Base-by-base conservation (phyloP, 2,329 filamentous ascomycete species). In the Fusarium setosum region DNA sequence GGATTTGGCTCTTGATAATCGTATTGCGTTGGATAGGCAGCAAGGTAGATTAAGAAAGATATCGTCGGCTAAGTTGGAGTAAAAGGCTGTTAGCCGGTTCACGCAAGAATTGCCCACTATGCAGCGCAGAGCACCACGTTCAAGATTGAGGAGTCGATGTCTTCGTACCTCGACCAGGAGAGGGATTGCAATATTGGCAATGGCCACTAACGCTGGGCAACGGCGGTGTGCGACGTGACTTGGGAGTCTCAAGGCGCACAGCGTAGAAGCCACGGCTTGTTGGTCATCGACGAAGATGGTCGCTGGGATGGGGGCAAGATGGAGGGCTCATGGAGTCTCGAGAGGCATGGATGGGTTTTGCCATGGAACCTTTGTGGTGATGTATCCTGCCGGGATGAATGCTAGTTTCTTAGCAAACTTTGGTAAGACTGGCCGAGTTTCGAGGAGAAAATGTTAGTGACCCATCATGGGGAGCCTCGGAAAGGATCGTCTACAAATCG, bases 311-410 rank as follows among this genome's bases (percentile, higher is more conserved):
- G 65, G 38, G 58, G 65, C 65, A 51, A 45, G 57, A 66, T 69
- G 63, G 70, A 72, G 55, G 65, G 69, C 69, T 69, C 67, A 71
- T 72, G 61, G 67, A 72, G 63, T 68, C 66, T 69, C 60, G 61
- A 63, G 59, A 71, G 62, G 49, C 60, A 68, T 70, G 65, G 67
- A 71, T 72, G 57, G 65, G 69, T 71, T 72, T 72, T 72, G 60
- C 69, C 65, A 67, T 70, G 47, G 59, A 65, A 55, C 60, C 55
- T 57, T 68, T 65, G 60, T 66, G 65, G 63, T 65, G 57, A 53
- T 51, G 55, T 47, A 52, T 26, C 31, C 20, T 13, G 41, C 15
- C 15, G 26, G 24, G 37, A n/a, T n/a, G 4, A 17, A 34, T 37
- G 37, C 42, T 65, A 65, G 26, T 35, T n/a, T n/a, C n/a, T n/a